These are phyloP conservation scores for Solanum virginianum DNA, from an alignment of 257 asterid genomes.

Conservation along the genomic window DNA sequence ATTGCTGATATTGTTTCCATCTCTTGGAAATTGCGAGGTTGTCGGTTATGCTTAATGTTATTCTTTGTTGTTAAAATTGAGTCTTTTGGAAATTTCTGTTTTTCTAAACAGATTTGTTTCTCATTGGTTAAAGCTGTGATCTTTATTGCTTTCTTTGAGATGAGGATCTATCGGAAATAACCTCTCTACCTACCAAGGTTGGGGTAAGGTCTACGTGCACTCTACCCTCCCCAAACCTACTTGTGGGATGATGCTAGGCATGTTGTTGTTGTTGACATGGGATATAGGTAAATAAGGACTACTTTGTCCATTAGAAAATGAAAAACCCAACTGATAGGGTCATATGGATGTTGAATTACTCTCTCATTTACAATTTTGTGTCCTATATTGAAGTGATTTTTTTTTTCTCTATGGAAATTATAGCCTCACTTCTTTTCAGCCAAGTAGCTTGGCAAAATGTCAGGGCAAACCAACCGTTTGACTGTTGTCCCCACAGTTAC, in stretches of 20 bases:
- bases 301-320: background rate
- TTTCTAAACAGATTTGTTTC: background rate
- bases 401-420: background rate
- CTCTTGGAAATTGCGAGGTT: background rate
- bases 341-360: background rate
- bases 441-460: slow-evolving; percentile 11
- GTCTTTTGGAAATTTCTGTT: background rate
- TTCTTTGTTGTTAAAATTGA: background rate
- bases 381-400: background rate
- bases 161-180: background rate
- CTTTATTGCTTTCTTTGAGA: background rate
- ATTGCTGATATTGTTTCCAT: background rate
- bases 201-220: background rate
- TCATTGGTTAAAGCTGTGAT: background rate
- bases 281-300: background rate
- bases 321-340: background rate
- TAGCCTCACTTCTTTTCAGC: background rate
- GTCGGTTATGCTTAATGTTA: background rate
- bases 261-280: background rate
- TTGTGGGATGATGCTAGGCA: background rate
- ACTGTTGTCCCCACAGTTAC: slow-evolving; percentile 41
- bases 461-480: slow-evolving; percentile 35
- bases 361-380: background rate
- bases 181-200: background rate
- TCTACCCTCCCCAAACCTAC: background rate